Base-by-base conservation (phyloP, 306 rosid species). In the Phaseolus lunatus region DNA sequence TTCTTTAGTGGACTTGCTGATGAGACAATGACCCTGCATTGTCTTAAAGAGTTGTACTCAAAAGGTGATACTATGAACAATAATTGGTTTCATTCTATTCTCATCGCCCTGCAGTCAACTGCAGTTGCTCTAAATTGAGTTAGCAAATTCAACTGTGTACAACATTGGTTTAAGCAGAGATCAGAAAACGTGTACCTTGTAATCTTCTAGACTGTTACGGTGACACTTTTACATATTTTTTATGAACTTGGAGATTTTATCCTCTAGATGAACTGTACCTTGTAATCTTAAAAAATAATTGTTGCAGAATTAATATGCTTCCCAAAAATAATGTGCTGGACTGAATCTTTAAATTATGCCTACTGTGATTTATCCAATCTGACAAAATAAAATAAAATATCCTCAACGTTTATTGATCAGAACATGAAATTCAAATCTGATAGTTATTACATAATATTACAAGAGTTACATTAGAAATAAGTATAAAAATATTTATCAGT, bases 181-280 rank as follows among this genome's bases (percentile, higher is more conserved):
- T 33, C 47, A 15, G n/a, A 7, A 33, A 45, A 63, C 15, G 15
- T 35, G 24, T 63, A 33, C 2, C 10, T 4, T 61, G 67, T 29
- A 26, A 26, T 26, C 35, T 13, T 26, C 16, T 52, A 52, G 10
- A 52, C 58, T 52, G 59, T 53, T 19, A 19, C 14, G 20, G 59
- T 58, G 65, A 58, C 39, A 13, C 39, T 58, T 41, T 7, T 33
- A 22, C 3, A 54, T 52, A 52, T 22, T 0, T n/a, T 56, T 56
- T 19, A 58, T 58, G 19, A 26, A 58, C 65, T 58, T 58, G 37
- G 63, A n/a, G n/a, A n/a, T n/a, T n/a, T n/a, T n/a, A n/a, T n/a
- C n/a, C n/a, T n/a, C n/a, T n/a, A n/a, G n/a, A n/a, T 35, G 10
- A 35, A 35, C 9, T 35, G 39, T 35, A 35, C 39, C 39, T 35